These are phyloP conservation scores for Clarireedia paspali DNA, from an alignment of 2,329 filamentous ascomycete genomes.

Conservation along the genomic window DNA sequence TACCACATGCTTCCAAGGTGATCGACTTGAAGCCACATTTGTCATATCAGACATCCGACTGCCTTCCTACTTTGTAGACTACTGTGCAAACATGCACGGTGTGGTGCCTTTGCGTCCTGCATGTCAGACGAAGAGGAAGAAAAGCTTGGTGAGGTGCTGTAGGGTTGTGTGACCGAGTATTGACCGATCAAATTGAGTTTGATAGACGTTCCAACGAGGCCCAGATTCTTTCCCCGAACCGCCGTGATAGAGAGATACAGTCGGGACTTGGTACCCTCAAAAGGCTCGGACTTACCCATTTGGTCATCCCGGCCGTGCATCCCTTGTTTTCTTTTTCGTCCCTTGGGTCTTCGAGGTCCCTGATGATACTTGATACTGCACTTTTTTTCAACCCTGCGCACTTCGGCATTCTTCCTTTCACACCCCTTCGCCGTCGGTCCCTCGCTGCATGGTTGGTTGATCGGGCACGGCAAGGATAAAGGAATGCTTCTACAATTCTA, in stretches of 20 bases:
- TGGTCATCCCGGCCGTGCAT: slow-evolving; percentile 1
- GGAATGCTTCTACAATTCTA: background rate
- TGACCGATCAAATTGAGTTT: background rate
- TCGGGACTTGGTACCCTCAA: background rate
- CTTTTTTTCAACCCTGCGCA: background rate
- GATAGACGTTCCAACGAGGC: background rate
- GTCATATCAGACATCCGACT: too few species aligned
- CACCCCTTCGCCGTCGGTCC: background rate
- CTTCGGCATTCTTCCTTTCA: too few species aligned
- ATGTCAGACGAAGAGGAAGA: background rate
- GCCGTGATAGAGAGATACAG: background rate
- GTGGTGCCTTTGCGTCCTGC: background rate
- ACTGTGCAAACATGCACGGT: too few species aligned
- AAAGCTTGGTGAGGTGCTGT: background rate
- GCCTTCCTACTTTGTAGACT: too few species aligned
- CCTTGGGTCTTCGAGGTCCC: background rate
- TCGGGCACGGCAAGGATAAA: background rate
- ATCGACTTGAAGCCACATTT: too few species aligned
- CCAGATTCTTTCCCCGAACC: background rate
- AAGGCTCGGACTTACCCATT: slow-evolving; percentile 6
- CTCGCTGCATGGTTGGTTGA: background rate
- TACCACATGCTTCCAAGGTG: too few species aligned
- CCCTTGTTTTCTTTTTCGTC: background rate
- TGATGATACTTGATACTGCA: background rate
- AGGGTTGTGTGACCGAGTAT: background rate